These are phyloP conservation scores for Hippophae tibetana DNA, from an alignment of 306 rosid genomes.

Conservation along the genomic window DNA sequence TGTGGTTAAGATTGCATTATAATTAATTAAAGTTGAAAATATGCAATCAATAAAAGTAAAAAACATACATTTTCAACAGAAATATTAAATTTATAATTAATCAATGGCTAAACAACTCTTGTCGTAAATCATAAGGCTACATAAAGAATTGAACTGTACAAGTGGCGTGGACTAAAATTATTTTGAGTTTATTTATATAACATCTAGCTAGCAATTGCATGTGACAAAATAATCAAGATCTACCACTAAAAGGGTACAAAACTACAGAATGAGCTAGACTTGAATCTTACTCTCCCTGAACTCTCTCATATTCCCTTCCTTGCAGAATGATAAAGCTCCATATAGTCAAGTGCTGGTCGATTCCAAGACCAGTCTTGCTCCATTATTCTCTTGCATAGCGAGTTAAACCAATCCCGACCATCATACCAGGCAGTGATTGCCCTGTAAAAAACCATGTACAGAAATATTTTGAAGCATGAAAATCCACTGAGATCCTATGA, in stretches of 20 bases:
- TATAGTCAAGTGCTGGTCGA: slow-evolving; percentile 84
- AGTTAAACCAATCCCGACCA: slow-evolving; percentile 70
- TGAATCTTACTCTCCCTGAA: slow-evolving; percentile 1
- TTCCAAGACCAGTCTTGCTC: slow-evolving; percentile 99
- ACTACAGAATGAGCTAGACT: slow-evolving; percentile 6
- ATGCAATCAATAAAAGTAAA: no score
- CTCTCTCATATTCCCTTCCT: slow-evolving; percentile 33
- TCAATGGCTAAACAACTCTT: no score
- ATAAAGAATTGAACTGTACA: no score
- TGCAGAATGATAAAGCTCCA: slow-evolving; percentile 94
- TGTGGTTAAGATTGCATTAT: neutral
- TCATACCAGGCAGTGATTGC: slow-evolving; percentile 84
- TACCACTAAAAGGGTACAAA: slow-evolving; percentile 36
- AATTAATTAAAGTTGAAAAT: neutral
- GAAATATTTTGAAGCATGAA: neutral
- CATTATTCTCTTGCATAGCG: slow-evolving; percentile 80
- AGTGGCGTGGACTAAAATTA: no score
- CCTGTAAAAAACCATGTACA: slow-evolving; percentile 35
- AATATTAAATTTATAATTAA: no score
- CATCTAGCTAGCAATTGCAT: slow-evolving; percentile 3
- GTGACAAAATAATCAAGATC: slow-evolving; percentile 8
- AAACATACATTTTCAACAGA: no score
- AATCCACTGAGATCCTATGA: no score
- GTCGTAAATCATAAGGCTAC: no score
- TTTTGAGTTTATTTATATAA: no score